Base-by-base conservation (phyloP, 345 rosid species). In the Citrus glauca region DNA sequence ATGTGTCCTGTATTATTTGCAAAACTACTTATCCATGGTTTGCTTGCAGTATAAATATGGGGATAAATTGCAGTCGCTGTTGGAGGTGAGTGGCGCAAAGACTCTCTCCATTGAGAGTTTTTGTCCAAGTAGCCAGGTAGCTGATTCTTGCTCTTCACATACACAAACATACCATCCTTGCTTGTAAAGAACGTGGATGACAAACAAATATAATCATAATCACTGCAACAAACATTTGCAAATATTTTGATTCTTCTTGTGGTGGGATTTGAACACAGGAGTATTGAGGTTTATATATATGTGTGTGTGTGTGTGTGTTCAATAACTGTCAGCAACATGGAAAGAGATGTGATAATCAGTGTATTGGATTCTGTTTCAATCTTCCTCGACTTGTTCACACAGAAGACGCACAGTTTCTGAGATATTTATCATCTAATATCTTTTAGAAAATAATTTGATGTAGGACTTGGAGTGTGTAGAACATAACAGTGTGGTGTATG, bases 81-180 rank as follows among this genome's bases (percentile, higher is more conserved):
- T 93, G 79, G 86, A 81, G 77, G 27, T 75, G 32, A 78, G 87
- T 83, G 97, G 99, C 66, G 90, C 97, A 77, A 93, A 89, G 86
- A 77, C 84, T 60, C 69, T 87, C 74, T 80, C 74, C 28, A 27
- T 83, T 64, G 83, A 90, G 79, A 91, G 86, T 50, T 85, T 90
- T 77, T 78, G 84, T 85, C 85, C 96, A 75, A 86, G 77, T 84
- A 92, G 91, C 85, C 92, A 90, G 84, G 99, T 95, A 82, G 74
- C 83, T 68, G 20, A 11, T 79, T 71, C 45, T 74, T 42, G 69
- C 59, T 62, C 69, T 62, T 37, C 14, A 7, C 16, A 25, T 35
- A 38, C 25, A 7, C 37, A 35, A 35, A 57, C 16, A 35, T 59
- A 17, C 53, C 53, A 37, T 22, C 7, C 4, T 13, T 37, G 20